Conservation (phyloP, 2,329 filamentous ascomycete species). For the Neobulgaria alba region DNA sequence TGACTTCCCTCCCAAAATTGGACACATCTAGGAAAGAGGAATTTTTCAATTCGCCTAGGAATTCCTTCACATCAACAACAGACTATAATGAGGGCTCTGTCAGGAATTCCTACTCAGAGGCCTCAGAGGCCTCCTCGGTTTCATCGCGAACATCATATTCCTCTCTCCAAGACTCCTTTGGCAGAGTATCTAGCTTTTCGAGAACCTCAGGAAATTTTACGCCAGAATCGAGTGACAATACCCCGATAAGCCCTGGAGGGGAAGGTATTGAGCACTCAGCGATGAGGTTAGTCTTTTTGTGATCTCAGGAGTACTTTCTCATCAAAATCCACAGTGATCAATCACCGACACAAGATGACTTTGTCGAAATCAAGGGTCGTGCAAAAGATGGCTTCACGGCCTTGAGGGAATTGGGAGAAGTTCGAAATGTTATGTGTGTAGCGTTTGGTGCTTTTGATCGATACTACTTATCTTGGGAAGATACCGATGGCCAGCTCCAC, state of each 20-base stretch:
- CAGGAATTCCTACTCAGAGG: constrained; percentile 8
- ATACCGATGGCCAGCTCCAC: constrained; percentile 13
- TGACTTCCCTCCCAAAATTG: constrained; percentile 10
- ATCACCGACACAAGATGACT: too few species aligned
- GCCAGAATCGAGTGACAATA: too few species aligned
- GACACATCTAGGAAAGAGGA: constrained; percentile 8
- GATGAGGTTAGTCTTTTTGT: constrained; percentile 1
- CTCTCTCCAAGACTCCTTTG: constrained; percentile 31
- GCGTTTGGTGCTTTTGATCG: constrained; percentile 19
- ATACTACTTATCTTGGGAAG: constrained; percentile 20
- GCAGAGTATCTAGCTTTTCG: constrained; percentile 18
- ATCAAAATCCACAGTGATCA: too few species aligned
- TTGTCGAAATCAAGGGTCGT: too few species aligned
- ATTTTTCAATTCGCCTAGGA: constrained; percentile 4
- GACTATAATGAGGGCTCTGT: constrained; percentile 6
- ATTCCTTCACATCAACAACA: constrained; percentile 10
- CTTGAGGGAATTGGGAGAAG: constrained; percentile 11
- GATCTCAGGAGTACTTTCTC: too few species aligned
- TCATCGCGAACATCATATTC: constrained; percentile 24
- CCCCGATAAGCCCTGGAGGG: too few species aligned
- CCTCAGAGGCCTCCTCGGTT: constrained; percentile 2
- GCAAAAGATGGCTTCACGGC: constrained; percentile 13
- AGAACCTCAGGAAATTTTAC: constrained; percentile 11
- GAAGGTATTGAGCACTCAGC: not conserved
- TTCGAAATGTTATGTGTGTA: constrained; percentile 13